These are phyloP conservation scores for Arthroderma uncinatum DNA, from an alignment of 2,329 filamentous ascomycete genomes.

Conservation along the genomic window DNA sequence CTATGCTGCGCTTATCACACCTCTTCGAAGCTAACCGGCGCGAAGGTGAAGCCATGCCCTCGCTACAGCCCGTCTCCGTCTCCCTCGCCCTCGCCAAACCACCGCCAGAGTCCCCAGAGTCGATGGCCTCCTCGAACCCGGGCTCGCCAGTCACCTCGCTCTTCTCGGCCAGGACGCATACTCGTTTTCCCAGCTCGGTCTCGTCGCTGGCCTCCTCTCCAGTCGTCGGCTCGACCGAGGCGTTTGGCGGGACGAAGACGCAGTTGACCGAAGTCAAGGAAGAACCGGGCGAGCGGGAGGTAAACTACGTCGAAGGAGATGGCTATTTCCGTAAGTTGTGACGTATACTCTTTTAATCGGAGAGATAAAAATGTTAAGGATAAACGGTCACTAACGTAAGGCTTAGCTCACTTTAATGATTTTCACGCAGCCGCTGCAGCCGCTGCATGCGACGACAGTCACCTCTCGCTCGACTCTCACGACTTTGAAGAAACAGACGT, in stretches of 20 bases:
- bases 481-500: slow-evolving; percentile 47
- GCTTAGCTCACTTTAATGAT: slow-evolving; percentile 29
- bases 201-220: slow-evolving; percentile 61
- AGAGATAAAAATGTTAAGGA: neutral
- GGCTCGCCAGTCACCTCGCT: slow-evolving; percentile 32
- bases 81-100: slow-evolving; percentile 9
- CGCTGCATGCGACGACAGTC: slow-evolving; percentile 22
- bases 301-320: slow-evolving; percentile 42
- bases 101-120: slow-evolving; percentile 24
- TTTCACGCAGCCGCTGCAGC: slow-evolving; percentile 19
- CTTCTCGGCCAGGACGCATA: slow-evolving; percentile 30
- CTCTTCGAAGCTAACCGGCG: slow-evolving; percentile 24
- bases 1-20: slow-evolving; percentile 29
- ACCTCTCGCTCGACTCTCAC: slow-evolving; percentile 24
- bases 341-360: neutral
- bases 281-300: slow-evolving; percentile 57
- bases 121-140: slow-evolving; percentile 27
- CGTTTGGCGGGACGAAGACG: slow-evolving; percentile 46
- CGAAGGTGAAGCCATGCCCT: slow-evolving; percentile 22
- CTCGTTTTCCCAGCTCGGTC: slow-evolving; percentile 50
- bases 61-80: slow-evolving; percentile 12
- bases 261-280: slow-evolving; percentile 74
- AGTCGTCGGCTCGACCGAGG: slow-evolving; percentile 41
- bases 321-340: slow-evolving; percentile 60
- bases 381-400: slow-evolving; percentile 7